These are phyloP conservation scores for Grosmannia serpens DNA, from an alignment of 2,329 filamentous ascomycete genomes.

Conservation along the genomic window DNA sequence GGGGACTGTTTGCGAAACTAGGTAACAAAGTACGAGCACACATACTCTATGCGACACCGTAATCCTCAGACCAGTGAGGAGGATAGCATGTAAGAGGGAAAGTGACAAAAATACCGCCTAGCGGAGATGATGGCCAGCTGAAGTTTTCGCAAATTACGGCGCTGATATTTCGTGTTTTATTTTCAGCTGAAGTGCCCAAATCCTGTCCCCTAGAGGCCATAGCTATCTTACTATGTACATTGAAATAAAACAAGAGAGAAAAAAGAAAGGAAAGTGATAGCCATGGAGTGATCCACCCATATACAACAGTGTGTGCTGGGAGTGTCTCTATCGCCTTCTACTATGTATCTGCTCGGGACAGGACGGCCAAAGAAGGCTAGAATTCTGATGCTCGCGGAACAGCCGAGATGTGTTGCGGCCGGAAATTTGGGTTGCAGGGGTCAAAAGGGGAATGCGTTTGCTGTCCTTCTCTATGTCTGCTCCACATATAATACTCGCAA, in stretches of 20 bases:
- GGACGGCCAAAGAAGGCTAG: background rate
- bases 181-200: background rate
- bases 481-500: background rate
- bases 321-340: background rate
- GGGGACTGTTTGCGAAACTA: background rate
- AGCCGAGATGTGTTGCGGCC: conserved; percentile 5
- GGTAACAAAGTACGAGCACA: background rate
- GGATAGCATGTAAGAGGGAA: too few relatives aligned
- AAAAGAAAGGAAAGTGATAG: background rate
- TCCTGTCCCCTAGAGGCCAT: too few relatives aligned
- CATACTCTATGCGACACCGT: background rate
- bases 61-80: background rate
- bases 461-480: background rate
- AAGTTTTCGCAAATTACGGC: too few relatives aligned
- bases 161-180: background rate
- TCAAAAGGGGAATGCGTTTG: background rate
- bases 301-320: background rate
- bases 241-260: background rate
- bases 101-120: too few relatives aligned
- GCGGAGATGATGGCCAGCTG: too few relatives aligned
- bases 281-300: background rate
- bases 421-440: conserved; percentile 11
- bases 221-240: background rate
- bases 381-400: background rate
- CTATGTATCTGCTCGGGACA: background rate